Conservation (phyloP, 768 basidiomycete genomes). For the Boletus eberwhitei region DNA sequence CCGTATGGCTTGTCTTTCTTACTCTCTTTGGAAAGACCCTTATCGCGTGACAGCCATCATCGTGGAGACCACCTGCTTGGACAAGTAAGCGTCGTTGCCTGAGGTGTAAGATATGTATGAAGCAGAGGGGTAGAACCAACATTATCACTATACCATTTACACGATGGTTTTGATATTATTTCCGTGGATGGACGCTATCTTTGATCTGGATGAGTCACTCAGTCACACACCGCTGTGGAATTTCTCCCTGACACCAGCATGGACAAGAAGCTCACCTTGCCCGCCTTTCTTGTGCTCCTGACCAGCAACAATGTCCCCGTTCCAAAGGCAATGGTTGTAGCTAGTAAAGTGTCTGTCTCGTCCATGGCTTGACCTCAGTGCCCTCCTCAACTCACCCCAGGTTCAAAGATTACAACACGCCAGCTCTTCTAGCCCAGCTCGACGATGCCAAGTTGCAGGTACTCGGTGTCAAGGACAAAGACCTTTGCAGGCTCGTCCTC, state of each 20-base stretch:
- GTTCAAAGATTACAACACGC: slow-evolving; percentile 69
- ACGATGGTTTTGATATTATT: background rate
- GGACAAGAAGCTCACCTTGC: slow-evolving; percentile 52
- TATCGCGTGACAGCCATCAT: slow-evolving; percentile 92
- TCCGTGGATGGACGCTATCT: slow-evolving; percentile 7
- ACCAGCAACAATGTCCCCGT: slow-evolving; percentile 55
- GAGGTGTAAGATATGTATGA: slow-evolving; percentile 9
- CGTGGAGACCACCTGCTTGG: slow-evolving; percentile 81
- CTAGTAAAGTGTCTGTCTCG: slow-evolving; percentile 61
- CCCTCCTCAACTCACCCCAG: slow-evolving; percentile 37
- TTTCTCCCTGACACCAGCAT: background rate
- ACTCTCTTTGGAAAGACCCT: slow-evolving; percentile 55
- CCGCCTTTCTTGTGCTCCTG: slow-evolving; percentile 64
- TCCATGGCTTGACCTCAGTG: background rate
- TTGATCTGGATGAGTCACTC: slow-evolving; percentile 1
- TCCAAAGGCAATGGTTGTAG: slow-evolving; percentile 63
- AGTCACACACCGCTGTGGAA: background rate
- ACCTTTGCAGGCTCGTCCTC: slow-evolving; percentile 58
- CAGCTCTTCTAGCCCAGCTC: slow-evolving; percentile 51
- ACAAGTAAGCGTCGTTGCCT: slow-evolving; percentile 41
- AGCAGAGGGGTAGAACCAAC: slow-evolving; percentile 10
- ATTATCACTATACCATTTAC: slow-evolving; percentile 22
- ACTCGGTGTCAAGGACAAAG: slow-evolving; percentile 61
- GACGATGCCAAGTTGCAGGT: slow-evolving; percentile 56
- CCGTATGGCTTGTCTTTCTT: background rate